Conservation (phyloP, 768 basidiomycete genomes). For the Rhizopogon roseolus region DNA sequence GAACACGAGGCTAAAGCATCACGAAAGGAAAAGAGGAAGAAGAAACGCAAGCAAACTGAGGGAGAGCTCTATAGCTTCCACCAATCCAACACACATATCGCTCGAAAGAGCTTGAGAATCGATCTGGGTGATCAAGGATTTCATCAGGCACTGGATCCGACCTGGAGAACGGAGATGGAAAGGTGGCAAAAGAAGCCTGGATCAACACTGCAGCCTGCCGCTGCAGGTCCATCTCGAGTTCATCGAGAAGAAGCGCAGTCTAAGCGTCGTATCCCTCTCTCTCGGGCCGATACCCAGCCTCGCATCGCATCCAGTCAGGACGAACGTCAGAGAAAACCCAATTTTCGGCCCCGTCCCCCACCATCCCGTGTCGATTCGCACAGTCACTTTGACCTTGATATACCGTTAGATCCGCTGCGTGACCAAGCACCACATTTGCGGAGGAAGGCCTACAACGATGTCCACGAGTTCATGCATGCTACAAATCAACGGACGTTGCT, state of each 20-base stretch:
- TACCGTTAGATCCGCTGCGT: background rate
- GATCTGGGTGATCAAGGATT: slow-evolving; percentile 42
- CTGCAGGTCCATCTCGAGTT: background rate
- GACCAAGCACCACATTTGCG: background rate
- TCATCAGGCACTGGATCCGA: slow-evolving; percentile 35
- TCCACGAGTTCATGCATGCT: background rate
- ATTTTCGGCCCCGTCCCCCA: background rate
- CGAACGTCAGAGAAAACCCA: background rate
- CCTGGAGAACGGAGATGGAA: slow-evolving; percentile 26
- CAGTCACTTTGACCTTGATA: background rate
- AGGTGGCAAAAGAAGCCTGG: slow-evolving; percentile 24
- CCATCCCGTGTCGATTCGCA: background rate
- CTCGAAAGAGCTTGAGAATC: slow-evolving; percentile 32
- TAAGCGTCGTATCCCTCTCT: slow-evolving; percentile 10
- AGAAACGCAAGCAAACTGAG: slow-evolving; percentile 22
- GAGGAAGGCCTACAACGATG: slow-evolving; percentile 3
- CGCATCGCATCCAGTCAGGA: background rate
- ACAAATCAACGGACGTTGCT: slow-evolving; percentile 1
- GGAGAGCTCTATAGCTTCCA: slow-evolving; percentile 34
- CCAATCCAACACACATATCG: slow-evolving; percentile 33
- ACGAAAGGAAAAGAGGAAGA: slow-evolving; percentile 10
- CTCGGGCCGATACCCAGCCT: slow-evolving; percentile 9
- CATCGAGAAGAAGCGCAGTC: slow-evolving; percentile 9
- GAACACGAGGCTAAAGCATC: slow-evolving; percentile 2
- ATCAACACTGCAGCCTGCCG: slow-evolving; percentile 7